These are phyloP conservation scores for Geoglossum glabrum DNA, from an alignment of 495 filamentous ascomycete species.

Conservation along the genomic window DNA sequence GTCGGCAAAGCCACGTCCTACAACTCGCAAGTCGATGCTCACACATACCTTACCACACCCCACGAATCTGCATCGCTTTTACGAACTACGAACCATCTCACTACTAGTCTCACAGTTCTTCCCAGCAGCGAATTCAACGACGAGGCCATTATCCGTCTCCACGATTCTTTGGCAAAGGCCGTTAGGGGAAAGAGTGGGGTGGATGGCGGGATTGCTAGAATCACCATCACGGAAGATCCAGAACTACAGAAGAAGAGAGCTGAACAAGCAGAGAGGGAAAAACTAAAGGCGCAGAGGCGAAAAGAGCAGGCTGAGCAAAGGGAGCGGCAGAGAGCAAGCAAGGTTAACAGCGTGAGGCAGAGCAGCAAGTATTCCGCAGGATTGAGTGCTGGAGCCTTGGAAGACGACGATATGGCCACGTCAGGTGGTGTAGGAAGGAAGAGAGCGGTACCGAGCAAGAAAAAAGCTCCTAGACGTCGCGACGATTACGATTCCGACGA, in stretches of 20 bases:
- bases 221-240: slow-evolving; percentile 51
- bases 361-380: slow-evolving; percentile 30
- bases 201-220: slow-evolving; percentile 39
- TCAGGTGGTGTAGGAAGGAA: slow-evolving; percentile 4
- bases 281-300: slow-evolving; percentile 10
- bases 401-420: slow-evolving; percentile 34
- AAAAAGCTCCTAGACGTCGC: neutral
- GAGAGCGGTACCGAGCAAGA: neutral
- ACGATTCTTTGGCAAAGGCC: slow-evolving; percentile 44
- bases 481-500: slow-evolving; percentile 34
- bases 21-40: slow-evolving; percentile 49
- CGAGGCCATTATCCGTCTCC: slow-evolving; percentile 55
- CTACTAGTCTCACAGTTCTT: slow-evolving; percentile 50
- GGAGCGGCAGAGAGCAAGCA: slow-evolving; percentile 35
- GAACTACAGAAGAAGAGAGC: slow-evolving; percentile 59
- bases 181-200: slow-evolving; percentile 20
- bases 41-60: slow-evolving; percentile 65
- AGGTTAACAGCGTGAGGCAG: slow-evolving; percentile 25
- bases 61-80: slow-evolving; percentile 48
- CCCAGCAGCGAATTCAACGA: slow-evolving; percentile 52
- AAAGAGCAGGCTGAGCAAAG: slow-evolving; percentile 28
- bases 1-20: slow-evolving; percentile 25
- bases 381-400: slow-evolving; percentile 53
- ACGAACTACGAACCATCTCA: slow-evolving; percentile 60
- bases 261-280: slow-evolving; percentile 26